Evolutionary conservation across 2,329 filamentous ascomycete genomes (phyloP).

Genomic region (Lasiodiplodia sp.): DNA sequence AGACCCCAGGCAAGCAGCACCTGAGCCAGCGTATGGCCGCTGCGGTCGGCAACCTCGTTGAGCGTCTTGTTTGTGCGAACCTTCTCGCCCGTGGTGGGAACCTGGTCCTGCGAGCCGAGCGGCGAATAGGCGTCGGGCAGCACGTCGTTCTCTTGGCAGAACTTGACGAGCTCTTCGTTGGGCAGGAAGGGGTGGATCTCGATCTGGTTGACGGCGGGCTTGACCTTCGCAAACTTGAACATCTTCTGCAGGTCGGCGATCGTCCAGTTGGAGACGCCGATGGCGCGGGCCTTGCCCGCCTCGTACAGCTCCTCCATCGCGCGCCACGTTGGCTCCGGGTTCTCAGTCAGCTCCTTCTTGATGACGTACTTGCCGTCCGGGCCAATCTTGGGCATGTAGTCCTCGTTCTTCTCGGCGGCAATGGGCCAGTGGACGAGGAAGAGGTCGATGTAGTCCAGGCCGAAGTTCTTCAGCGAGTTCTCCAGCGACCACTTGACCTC

Average conservation of each 20-base stretch:
- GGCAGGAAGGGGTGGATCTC: slow-evolving; percentile 79
- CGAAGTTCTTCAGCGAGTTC: slow-evolving; percentile 69
- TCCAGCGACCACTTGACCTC: slow-evolving; percentile 66
- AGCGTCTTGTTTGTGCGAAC: slow-evolving; percentile 73
- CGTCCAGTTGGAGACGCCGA: slow-evolving; percentile 78
- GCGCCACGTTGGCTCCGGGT: slow-evolving; percentile 72
- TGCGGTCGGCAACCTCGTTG: slow-evolving; percentile 72
- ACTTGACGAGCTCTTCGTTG: slow-evolving; percentile 65
- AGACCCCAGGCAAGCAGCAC: slow-evolving; percentile 84
- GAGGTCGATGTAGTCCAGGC: slow-evolving; percentile 70
- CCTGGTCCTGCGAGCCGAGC: slow-evolving; percentile 73
- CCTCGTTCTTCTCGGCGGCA: slow-evolving; percentile 59
- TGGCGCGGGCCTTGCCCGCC: slow-evolving; percentile 68
- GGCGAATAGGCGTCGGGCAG: slow-evolving; percentile 71
- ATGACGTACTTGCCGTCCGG: slow-evolving; percentile 66
- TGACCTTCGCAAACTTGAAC: slow-evolving; percentile 68
- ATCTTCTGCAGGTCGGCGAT: slow-evolving; percentile 72
- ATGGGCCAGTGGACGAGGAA: slow-evolving; percentile 72
- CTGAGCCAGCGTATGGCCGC: slow-evolving; percentile 79
- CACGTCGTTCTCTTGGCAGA: slow-evolving; percentile 66
- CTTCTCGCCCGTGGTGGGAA: slow-evolving; percentile 72
- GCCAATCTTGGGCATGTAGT: slow-evolving; percentile 63
- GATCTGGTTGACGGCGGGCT: slow-evolving; percentile 76
- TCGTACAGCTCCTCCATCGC: slow-evolving; percentile 69
- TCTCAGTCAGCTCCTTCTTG: slow-evolving; percentile 71